These are phyloP conservation scores for Syzygium syzygioides DNA, from an alignment of 441 rosid species.

Conservation along the genomic window DNA sequence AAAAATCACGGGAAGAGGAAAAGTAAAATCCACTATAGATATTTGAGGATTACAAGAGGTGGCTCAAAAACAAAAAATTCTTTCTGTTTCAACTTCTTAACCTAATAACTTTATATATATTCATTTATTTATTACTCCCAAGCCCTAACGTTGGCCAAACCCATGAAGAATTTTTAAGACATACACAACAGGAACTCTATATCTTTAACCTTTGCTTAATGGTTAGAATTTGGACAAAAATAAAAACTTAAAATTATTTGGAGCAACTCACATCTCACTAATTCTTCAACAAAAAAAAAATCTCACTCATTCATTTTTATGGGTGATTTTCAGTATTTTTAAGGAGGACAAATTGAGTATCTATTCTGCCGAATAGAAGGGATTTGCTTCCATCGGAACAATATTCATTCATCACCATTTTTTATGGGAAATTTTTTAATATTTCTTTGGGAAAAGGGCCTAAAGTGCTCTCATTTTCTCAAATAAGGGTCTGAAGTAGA, in stretches of 20 bases:
- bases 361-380: neutral
- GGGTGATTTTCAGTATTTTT: neutral
- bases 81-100: too few species aligned
- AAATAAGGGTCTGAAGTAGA: too few species aligned
- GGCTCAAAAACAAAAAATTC: too few species aligned
- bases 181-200: neutral
- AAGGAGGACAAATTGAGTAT: neutral
- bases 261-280: neutral
- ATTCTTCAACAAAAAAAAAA: neutral
- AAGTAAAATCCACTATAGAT: too few species aligned
- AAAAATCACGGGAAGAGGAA: too few species aligned
- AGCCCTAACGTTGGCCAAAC: too few species aligned
- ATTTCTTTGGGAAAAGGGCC: too few species aligned
- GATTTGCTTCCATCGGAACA: neutral
- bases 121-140: too few species aligned
- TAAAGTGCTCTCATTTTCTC: too few species aligned
- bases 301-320: neutral
- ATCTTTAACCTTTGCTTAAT: neutral
- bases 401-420: neutral
- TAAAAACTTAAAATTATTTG: neutral
- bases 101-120: too few species aligned
- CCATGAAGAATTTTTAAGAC: too few species aligned
- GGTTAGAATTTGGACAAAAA: neutral
- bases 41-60: too few species aligned
- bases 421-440: neutral